Conservation (phyloP, 345 rosid genomes). For the Theobroma cacao region DNA sequence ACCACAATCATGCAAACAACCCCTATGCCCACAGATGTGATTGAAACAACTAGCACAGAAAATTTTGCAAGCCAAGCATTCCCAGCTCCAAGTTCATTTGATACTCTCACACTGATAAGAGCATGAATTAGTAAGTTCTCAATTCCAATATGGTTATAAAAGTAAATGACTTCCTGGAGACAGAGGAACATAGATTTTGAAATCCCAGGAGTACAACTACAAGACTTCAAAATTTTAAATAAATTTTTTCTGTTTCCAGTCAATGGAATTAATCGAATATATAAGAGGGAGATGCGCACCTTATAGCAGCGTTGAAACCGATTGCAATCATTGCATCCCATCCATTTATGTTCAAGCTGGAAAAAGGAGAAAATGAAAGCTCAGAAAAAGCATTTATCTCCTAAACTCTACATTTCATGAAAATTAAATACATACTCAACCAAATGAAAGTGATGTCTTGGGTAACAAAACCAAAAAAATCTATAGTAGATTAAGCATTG, state of each 20-base stretch:
- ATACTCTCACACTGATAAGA: conserved; percentile 72
- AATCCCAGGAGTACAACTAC: neutral
- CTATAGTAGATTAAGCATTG: neutral
- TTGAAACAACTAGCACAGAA: conserved; percentile 68
- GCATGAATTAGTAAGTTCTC: conserved; percentile 6
- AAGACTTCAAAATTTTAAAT: neutral
- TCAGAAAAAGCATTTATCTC: neutral
- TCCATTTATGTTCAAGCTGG: conserved; percentile 88
- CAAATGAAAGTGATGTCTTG: neutral
- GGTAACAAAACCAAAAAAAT: neutral
- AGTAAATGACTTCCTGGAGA: neutral
- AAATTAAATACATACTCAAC: neutral
- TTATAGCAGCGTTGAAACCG: conserved; percentile 90
- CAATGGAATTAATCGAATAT: neutral
- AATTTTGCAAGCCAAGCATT: conserved; percentile 64
- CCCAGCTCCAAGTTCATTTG: conserved; percentile 87
- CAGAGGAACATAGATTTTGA: neutral
- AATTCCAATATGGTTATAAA: neutral
- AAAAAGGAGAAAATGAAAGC: conserved; percentile 1
- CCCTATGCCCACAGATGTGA: conserved; percentile 66
- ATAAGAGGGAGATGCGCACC: conserved; percentile 29
- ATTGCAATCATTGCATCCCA: conserved; percentile 91
- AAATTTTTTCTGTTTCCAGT: neutral
- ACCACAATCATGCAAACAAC: conserved; percentile 56
- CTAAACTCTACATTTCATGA: neutral